Evolutionary conservation across 441 rosid species (phyloP), one percentile per base, ranked within the genome.

Genomic region (Euphorbia corollata): DNA sequence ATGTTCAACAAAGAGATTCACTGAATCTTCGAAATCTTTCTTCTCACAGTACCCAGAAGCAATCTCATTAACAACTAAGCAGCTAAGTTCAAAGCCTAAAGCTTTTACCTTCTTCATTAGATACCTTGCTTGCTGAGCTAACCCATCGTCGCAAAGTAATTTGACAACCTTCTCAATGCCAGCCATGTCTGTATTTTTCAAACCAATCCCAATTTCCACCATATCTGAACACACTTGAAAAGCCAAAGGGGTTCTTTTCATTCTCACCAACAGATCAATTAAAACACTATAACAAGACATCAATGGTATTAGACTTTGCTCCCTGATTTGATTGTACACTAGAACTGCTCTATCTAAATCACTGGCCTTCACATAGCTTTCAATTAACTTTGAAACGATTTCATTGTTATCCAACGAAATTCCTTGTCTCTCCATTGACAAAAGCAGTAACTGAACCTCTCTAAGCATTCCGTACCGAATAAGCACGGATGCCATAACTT

Each of bases 21-120:
- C 61, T 66, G 81, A 68, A 81, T 92, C 94, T 64, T 87, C 89
- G 74, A 87, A 90, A 59, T 92, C 90, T 56, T 81, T 83, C 82
- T 87, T 88, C 74, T 85, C 83, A 66, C 83, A 79, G 69, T 88
- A 90, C 23, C 86, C 92, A 73, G 64, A 63, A 55, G 85, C 77
- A 73, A 88, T 84, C 57, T 81, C 79, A 68, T 87, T 75, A 56
- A 83, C 53, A 67, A 80, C 74, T 18, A 64, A 73, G 63, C 70
- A 68, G 71, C 80, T 74, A 56, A 83, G 80, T 73, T 73, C 66
- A 74, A 81, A 83, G 39, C 87, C 88, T 47, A 80, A 75, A 73
- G 75, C 76, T 70, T 63, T 65, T 53, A 79, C 73, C 84, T 84
- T 86, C 79, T 81, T 84, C 50, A 82, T 59, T 38, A 92, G 80